phyloP scores from a whole-genome alignment of 805 yeast species.

The Yamadazyma paraphyllophila region DNA sequence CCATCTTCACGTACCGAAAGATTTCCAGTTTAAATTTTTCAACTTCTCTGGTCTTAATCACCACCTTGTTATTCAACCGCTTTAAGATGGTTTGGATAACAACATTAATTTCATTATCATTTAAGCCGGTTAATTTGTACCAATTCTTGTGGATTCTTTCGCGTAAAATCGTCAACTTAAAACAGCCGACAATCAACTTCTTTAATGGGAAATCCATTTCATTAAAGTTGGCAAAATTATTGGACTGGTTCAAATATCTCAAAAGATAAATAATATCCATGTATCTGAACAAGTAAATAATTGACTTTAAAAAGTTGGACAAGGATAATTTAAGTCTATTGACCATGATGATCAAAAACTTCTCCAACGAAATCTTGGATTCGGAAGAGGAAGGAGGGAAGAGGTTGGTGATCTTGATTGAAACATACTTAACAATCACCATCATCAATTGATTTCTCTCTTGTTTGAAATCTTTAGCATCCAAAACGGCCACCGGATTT shows the following conservation, averaged over 20 bases:
- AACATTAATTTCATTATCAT: slow-evolving; percentile 32
- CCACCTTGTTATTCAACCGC: slow-evolving; percentile 41
- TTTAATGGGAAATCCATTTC: slow-evolving; percentile 43
- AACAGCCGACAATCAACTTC: slow-evolving; percentile 42
- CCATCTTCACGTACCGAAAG: slow-evolving; percentile 43
- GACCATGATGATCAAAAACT: slow-evolving; percentile 36
- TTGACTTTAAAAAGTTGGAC: slow-evolving; percentile 38
- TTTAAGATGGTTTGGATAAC: slow-evolving; percentile 35
- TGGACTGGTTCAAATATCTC: slow-evolving; percentile 44
- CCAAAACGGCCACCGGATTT: background rate
- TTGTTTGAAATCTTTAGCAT: slow-evolving; percentile 23
- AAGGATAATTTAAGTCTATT: slow-evolving; percentile 36
- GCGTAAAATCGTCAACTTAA: slow-evolving; percentile 35
- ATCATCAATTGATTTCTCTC: slow-evolving; percentile 41
- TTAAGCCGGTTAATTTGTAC: slow-evolving; percentile 36
- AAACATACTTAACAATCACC: slow-evolving; percentile 40
- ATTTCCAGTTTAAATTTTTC: slow-evolving; percentile 37
- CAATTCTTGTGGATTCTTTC: slow-evolving; percentile 32
- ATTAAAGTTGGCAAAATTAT: slow-evolving; percentile 42
- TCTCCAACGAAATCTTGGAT: slow-evolving; percentile 38
- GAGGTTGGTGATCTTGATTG: slow-evolving; percentile 42
- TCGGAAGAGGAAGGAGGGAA: slow-evolving; percentile 38
- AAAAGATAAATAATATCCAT: slow-evolving; percentile 46
- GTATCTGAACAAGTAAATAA: slow-evolving; percentile 43
- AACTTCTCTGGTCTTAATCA: slow-evolving; percentile 36